Percentiles rank a stretch among this genome's conserved stretches.
Conservation (phyloP, 192 early-diverging fungal genomes). For the Globomyces pollinis-pini region DNA sequence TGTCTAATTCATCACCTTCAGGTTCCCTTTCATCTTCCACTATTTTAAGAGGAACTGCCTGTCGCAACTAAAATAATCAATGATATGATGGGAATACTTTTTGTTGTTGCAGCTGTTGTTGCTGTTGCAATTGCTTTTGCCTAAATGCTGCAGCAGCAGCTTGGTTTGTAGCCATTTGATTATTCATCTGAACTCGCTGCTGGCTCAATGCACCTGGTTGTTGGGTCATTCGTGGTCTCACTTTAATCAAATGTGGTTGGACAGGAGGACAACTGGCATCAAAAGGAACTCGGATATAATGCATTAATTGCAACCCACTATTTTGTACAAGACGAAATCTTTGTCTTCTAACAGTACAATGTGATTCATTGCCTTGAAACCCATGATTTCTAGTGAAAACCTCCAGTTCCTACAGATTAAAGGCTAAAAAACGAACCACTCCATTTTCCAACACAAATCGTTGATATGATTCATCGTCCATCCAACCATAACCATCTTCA, state of each 20-base stretch:
- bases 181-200: neutral
- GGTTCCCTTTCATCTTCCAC: conserved; percentile 2
- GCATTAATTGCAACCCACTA: conserved; percentile 20
- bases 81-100: neutral
- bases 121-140: neutral
- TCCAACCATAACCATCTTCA: conserved; percentile 31
- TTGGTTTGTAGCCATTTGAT: neutral
- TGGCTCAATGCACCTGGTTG: neutral
- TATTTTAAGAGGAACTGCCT: conserved; percentile 2
- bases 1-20: conserved; percentile 23
- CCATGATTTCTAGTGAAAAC: conserved; percentile 20
- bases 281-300: conserved; percentile 17
- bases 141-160: neutral
- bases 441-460: conserved; percentile 9
- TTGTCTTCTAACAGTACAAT: conserved; percentile 13
- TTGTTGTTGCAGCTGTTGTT: conserved; percentile 7
- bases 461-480: conserved; percentile 24
- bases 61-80: neutral
- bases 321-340: conserved; percentile 17
- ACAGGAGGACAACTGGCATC: conserved; percentile 12
- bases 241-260: conserved; percentile 14
- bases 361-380: conserved; percentile 14
- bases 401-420: conserved; percentile 19
- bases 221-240: conserved; percentile 8
- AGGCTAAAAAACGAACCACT: neutral